These are phyloP conservation scores for Apiospora koreana DNA, from an alignment of 2,329 filamentous ascomycete species.

Conservation along the genomic window DNA sequence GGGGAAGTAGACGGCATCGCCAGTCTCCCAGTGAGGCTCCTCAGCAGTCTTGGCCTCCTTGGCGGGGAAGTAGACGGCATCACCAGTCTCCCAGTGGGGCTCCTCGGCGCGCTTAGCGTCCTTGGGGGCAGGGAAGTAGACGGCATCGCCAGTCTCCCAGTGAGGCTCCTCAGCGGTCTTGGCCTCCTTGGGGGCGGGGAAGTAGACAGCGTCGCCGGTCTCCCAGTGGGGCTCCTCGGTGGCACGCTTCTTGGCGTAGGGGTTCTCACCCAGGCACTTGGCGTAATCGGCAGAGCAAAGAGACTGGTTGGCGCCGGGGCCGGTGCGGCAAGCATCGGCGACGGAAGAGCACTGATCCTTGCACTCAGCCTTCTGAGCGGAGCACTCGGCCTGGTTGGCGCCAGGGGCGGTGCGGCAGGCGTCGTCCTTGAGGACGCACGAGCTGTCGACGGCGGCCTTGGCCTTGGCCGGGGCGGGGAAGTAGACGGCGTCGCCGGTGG, in stretches of 20 bases:
- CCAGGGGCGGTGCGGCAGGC: slow-evolving; percentile 8
- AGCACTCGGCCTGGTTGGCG: background rate
- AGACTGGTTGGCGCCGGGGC: background rate
- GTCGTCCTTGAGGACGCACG: background rate
- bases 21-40: background rate
- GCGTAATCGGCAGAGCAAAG: background rate
- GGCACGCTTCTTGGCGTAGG: slow-evolving; percentile 8
- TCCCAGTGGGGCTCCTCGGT: background rate
- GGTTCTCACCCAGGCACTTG: slow-evolving; percentile 7
- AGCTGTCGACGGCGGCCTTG: background rate
- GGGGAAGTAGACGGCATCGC: background rate
- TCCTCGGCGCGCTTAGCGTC: background rate
- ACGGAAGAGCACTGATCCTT: background rate
- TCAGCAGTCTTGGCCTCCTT: background rate
- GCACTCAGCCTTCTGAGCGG: slow-evolving; percentile 5
- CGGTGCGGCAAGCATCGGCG: background rate
- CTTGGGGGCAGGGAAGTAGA: background rate
- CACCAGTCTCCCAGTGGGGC: background rate
- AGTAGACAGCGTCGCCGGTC: background rate
- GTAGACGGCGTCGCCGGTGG: background rate
- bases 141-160: background rate
- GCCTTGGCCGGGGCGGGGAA: background rate
- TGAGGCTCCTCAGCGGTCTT: background rate
- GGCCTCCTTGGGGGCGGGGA: background rate
- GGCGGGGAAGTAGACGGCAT: background rate